Evolutionary conservation across 352 stramenopile species (phyloP), one percentile per base, ranked within the genome.

Genomic region (Globisporangium splendens): DNA sequence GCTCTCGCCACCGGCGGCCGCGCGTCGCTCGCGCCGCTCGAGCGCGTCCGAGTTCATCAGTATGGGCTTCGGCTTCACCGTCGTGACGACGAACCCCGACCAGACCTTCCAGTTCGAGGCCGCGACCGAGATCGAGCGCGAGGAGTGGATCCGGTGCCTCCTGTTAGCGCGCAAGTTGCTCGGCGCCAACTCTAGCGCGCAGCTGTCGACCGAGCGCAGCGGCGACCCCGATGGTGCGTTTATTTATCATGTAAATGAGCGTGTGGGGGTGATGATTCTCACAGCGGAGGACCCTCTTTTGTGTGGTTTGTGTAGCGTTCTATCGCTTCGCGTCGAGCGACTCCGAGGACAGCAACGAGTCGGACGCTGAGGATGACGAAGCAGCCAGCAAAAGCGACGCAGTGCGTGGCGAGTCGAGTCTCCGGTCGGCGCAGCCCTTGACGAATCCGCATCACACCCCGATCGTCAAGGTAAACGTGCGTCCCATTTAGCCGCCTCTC

Each of bases 311-410:
- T 42, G 21, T 52, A 82, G 75, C 70, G 1, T 85, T 85, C 42
- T 70, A 79, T 20, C 66, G 75, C 42, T 85, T 85, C 54, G 72
- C 75, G 24, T 74, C 70, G 10, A 85, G 75, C 56, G 75, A 68
- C 8, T 85, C 75, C 10, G 72, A 82, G 14, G 73, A 80, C 41
- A 73, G 69, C 43, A 76, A 68, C 44, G 70, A 78, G 1, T 68
- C 62, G 8, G 33, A 44, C 20, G 46, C 13, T 15, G 62, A 61
- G 14, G 65, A 78, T 48, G 66, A 66, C 33, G 46, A 33, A 50
- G 46, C 28, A 12, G 39, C 17, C 35, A 24, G 17, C 5, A 35
- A 35, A 8, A 35, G 28, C 10, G 28, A 35, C 12, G 57, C 50
- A 39, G 20, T 0, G 10, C 47, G 33, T 1, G 50, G 44, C 13